A percentile compares a stretch with the other conserved stretches of the same genome.
These are phyloP conservation scores for Talaromyces pinophilus DNA, from an alignment of 2,329 filamentous ascomycete species.

Conservation along the genomic window DNA sequence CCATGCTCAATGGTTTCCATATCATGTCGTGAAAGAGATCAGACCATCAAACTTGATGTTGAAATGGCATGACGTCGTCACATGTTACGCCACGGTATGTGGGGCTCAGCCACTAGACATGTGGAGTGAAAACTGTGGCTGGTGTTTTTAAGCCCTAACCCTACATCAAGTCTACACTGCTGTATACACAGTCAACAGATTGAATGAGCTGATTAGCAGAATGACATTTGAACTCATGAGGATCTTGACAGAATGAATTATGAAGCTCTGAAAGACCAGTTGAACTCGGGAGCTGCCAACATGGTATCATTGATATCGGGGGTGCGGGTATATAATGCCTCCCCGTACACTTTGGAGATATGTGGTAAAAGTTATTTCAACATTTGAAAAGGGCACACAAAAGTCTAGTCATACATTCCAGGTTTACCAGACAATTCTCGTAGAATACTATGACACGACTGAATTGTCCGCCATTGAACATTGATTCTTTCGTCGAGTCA, in stretches of 20 bases:
- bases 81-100: slow-evolving; percentile 5
- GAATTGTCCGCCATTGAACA: background rate
- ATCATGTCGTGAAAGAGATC: background rate
- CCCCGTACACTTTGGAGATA: background rate
- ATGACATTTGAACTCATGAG: background rate
- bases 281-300: background rate
- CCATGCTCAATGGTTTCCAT: background rate
- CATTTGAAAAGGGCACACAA: background rate
- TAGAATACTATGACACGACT: background rate
- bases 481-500: no score
- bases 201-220: background rate
- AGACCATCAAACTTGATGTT: background rate
- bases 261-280: background rate
- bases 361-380: background rate
- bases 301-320: background rate
- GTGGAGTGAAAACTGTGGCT: background rate
- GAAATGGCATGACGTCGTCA: slow-evolving; percentile 14
- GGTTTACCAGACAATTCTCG: background rate
- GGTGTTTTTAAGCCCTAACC: background rate
- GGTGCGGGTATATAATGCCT: background rate
- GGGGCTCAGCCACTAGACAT: background rate
- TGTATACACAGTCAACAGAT: background rate
- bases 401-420: no score
- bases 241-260: background rate
- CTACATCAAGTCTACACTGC: background rate